Evolutionary conservation across 75 land plant species (phyloP).

Genomic region (Gnetum montanum): DNA sequence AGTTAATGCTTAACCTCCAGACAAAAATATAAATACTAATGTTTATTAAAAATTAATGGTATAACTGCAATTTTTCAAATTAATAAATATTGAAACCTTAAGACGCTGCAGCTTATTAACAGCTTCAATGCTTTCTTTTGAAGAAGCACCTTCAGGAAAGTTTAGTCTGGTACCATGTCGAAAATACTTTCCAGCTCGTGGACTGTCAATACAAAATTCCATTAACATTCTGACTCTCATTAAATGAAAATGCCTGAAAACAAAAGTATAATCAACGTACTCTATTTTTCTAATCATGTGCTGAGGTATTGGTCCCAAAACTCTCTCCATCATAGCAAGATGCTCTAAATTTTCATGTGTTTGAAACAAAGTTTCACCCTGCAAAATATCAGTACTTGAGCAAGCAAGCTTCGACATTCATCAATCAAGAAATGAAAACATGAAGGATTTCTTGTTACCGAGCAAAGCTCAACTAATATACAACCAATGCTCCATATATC

Average conservation of each 20-base stretch:
- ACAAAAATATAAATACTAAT: neutral
- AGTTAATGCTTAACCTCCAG: no score
- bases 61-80: neutral
- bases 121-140: conserved; percentile 68
- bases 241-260: no score
- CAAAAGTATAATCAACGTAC: conserved; percentile 31
- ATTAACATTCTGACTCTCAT: no score
- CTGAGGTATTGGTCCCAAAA: conserved; percentile 51
- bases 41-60: neutral
- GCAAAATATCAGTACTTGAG: neutral
- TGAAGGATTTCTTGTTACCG: conserved; percentile 27
- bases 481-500: conserved; percentile 93
- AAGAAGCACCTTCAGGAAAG: conserved; percentile 88
- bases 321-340: conserved; percentile 85
- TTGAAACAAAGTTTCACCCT: conserved; percentile 82
- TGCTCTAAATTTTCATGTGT: conserved; percentile 84
- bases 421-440: neutral
- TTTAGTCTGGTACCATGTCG: conserved; percentile 57
- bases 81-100: conserved; percentile 25
- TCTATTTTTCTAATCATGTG: conserved; percentile 54
- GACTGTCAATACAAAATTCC: conserved; percentile 19
- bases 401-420: neutral
- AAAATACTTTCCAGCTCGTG: conserved; percentile 68
- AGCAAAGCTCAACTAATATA: conserved; percentile 75
- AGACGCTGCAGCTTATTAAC: conserved; percentile 61